Conservation (phyloP, 345 rosid species). For the Acer saccharum region DNA sequence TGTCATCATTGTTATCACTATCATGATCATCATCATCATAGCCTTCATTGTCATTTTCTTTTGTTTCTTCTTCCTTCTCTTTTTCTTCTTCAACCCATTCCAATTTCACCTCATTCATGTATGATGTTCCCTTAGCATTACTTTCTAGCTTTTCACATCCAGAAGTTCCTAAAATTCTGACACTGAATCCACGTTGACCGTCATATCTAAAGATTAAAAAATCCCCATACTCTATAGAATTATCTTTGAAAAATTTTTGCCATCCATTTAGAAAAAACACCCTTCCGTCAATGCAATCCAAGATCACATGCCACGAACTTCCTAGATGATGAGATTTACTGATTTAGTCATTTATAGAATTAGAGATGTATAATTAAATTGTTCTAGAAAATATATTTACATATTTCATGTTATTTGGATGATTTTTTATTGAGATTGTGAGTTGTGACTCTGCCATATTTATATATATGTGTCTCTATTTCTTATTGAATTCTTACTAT, state of each 20-base stretch:
- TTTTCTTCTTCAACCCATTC: not conserved
- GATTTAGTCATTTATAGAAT: too few relatives aligned
- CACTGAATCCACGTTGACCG: not conserved
- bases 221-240: not conserved
- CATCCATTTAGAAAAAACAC: too few relatives aligned
- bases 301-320: too few relatives aligned
- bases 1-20: not conserved
- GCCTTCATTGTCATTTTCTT: not conserved
- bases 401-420: too few relatives aligned
- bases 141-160: not conserved
- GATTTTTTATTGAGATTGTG: too few relatives aligned
- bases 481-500: too few relatives aligned
- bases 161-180: not conserved
- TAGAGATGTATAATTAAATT: too few relatives aligned
- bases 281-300: too few relatives aligned
- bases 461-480: too few relatives aligned
- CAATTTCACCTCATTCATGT: not conserved
- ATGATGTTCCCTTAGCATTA: not conserved
- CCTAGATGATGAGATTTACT: too few relatives aligned
- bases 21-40: not conserved
- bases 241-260: conserved; percentile 19
- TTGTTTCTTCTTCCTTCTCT: not conserved
- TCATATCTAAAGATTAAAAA: conserved; percentile 11
- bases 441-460: too few relatives aligned
- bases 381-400: too few relatives aligned